Base-by-base conservation (phyloP, 73 alveolate species). In the Paramecium octaurelia region DNA sequence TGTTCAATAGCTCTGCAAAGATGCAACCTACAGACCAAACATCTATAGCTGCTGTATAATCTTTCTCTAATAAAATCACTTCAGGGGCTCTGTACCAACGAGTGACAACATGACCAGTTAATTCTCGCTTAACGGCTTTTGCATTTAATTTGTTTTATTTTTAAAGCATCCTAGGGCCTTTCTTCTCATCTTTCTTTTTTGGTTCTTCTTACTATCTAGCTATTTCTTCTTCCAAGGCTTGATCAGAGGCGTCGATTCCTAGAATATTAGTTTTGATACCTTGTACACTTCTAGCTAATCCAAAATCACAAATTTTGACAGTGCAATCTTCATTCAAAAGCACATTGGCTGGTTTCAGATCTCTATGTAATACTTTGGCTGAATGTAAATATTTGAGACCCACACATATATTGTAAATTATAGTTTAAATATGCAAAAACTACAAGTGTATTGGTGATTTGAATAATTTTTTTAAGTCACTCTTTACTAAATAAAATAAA, bases 31-130 rank as follows among this genome's bases (percentile, higher is more conserved):
- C 97, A 36, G 98, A 95, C 99, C 99, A 98, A 48, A 98, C 96
- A 92, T 98, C 99, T 23, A 98, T 98, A 3, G 99, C 98, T 6
- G 99, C 97, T 18, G 98, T 96, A 95, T 98, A 98, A 92, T 98
- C 98, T 29, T 97, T 98, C 93, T 98, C 99, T 35, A 98, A 94
- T 83, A 98, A 95, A 90, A 98, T 98, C 21, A 98, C 96, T 95
- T 98, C 99, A 6, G 99, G 99, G 3, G 99, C 99, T 75, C 99
- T 92, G 77, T 98, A 98, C 99, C 99, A 98, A 64, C 99, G 95
- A 11, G 99, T 97, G 43, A 98, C 99, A n/a, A 98, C 99, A 93
- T 98, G 99, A 38, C 98, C 99, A 10, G 98, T 93, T 85, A 97
- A 91, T 83, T 95, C 98, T 70, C 97, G 68, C 92, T 94, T 96